Evolutionary conservation across 805 yeast genomes (phyloP), one percentile per base, ranked within the genome.

Genomic region (Grigorovia transvaalensis): DNA sequence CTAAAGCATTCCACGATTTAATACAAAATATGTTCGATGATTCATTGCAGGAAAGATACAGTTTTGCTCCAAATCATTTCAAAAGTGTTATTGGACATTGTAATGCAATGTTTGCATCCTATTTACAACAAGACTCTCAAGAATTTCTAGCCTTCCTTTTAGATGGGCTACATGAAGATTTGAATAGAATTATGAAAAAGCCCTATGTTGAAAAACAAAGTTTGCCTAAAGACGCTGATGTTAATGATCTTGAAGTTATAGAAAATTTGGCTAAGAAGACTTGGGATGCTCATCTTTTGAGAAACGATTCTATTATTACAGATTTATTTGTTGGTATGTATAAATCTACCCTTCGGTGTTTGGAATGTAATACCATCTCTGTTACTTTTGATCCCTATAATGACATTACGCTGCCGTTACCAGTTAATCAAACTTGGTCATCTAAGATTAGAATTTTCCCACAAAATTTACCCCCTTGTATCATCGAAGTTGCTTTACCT

Each of bases 381-480:
- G 77, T 91, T 27, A 90, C 97, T 0, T 93, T 90, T 69, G 99
- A 91, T 65, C 98, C 99, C 0, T 91, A 81, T 63, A 88, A 82
- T 69, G 96, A 89, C 62, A 70, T 91, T 56, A 89, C 99, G 0
- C 70, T 91, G 45, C 98, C 98, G 0, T 72, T 91, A 23, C 98
- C 98, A 0, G 79, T 84, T 1, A 78, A 79, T 47, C 78, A 81
- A 48, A 73, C 76, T 47, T 90, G 97, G 96, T 69, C 72, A 35
- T 83, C 81, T 44, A 75, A 75, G 19, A 74, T 91, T 40, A 72
- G 77, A 1, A 69, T 88, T 17, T 76, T 89, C 35, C 81, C 86
- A n/a, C 76, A 79, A 41, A 64, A 70, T 18, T 78, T 81, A 8
- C 68, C 65, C 9, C 78, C 83, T 0, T 68, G 69, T 50, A 48